phyloP scores from a whole-genome alignment of 129 eudicot species.

The Chrysanthemum lavandulifolium region DNA sequence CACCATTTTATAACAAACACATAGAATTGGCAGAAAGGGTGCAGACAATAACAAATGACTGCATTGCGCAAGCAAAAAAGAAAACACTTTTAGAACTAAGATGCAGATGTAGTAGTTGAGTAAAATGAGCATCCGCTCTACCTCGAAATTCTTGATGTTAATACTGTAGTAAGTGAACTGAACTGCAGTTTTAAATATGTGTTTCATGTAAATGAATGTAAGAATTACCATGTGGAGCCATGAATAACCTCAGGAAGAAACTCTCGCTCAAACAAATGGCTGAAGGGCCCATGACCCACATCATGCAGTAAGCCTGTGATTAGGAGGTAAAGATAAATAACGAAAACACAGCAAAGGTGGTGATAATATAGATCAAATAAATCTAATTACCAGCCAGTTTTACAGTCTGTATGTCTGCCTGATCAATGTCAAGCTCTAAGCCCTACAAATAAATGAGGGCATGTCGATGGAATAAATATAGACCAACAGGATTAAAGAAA shows the following conservation, averaged over 20 bases:
- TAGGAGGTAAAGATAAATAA: slow-evolving; percentile 3
- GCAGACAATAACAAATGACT: slow-evolving; percentile 9
- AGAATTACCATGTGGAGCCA: slow-evolving; percentile 58
- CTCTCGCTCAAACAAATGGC: slow-evolving; percentile 90
- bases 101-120: slow-evolving; percentile 12
- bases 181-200: slow-evolving; percentile 13
- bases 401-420: slow-evolving; percentile 67
- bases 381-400: slow-evolving; percentile 72
- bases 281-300: slow-evolving; percentile 95
- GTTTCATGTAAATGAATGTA: slow-evolving; percentile 1
- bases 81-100: neutral
- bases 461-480: slow-evolving; percentile 5
- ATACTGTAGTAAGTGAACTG: neutral
- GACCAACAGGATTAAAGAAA: slow-evolving; percentile 20
- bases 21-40: slow-evolving; percentile 5
- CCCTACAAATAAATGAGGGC: slow-evolving; percentile 50
- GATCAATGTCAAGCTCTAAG: slow-evolving; percentile 68
- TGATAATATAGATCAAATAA: slow-evolving; percentile 10
- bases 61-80: slow-evolving; percentile 5
- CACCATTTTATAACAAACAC: slow-evolving; percentile 20
- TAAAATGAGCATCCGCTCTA: slow-evolving; percentile 13
- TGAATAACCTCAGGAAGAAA: slow-evolving; percentile 65
- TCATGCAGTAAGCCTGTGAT: slow-evolving; percentile 82
- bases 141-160: slow-evolving; percentile 4
- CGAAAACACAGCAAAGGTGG: slow-evolving; percentile 3